Evolutionary conservation across 2,329 filamentous ascomycete genomes (phyloP), one percentile per base, ranked within the genome.

Genomic region (Phyllosticta citribraziliensis): DNA sequence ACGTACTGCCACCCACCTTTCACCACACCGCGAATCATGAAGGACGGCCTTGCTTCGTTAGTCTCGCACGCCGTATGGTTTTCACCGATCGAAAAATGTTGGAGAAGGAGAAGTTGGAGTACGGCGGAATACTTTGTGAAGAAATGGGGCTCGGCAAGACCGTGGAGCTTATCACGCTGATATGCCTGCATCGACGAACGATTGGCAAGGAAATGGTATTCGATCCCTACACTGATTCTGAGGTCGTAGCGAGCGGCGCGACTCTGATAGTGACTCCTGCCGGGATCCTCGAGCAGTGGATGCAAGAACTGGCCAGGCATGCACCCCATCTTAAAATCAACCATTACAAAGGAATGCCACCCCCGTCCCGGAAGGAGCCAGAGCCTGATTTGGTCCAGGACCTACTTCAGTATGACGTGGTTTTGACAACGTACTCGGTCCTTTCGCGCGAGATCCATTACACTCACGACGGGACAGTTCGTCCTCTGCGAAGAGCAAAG

Each of bases 91-190:
- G 77, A 9, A 63, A 69, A 0, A 67, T 74, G 2, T 84, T 84
- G 60, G 70, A 72, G 35, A 69, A 75, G 60, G 63, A 67, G 63
- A 71, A 40, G 10, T 22, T 74, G 83, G 67, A 17, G 62, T 79
- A 1, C 72, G 68, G 40, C 85, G 85, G 88, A 0, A 86, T 91
- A 55, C 75, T 93, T 5, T 85, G 88, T 0, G 89, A 93, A 68
- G 89, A 93, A 71, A 93, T 93, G 89, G 89, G 89, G 0, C 76
- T 93, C 1, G 89, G 89, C 1, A 93, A 93, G 71, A 93, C 89
- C 0, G 78, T 92, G 2, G 89, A 93, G 73, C 78, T 89, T 2
- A 83, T 91, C 53, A 81, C 86, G 3, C 76, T 93, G 11, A 82
- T 91, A n/a, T 76, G 84, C 8, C 75, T 88, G 24, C 84, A 93